phyloP scores from a whole-genome alignment of 768 basidiomycete species.

The Ramaria sp. region DNA sequence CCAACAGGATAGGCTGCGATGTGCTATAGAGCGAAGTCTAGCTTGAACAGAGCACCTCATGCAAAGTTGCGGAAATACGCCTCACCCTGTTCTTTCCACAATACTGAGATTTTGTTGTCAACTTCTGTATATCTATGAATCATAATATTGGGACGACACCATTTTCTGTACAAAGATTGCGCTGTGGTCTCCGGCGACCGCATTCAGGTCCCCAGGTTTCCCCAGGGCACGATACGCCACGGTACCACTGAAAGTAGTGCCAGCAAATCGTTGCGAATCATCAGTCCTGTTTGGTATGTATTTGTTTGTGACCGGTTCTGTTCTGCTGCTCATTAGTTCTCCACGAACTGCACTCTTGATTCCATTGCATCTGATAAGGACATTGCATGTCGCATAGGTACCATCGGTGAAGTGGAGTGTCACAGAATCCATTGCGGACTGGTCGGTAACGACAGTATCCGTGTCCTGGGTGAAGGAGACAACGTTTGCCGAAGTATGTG shows the following conservation, averaged over 20 bases:
- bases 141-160: background rate
- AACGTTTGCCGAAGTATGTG: slow-evolving; percentile 23
- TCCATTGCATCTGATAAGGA: slow-evolving; percentile 24
- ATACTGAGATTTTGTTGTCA: background rate
- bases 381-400: slow-evolving; percentile 18
- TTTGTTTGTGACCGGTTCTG: background rate
- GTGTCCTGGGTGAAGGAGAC: slow-evolving; percentile 13
- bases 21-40: background rate
- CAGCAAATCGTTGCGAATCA: background rate
- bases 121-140: background rate
- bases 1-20: slow-evolving; percentile 9
- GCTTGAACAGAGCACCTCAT: too few species aligned
- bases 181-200: background rate
- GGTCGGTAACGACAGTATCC: background rate
- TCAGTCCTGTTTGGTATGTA: background rate
- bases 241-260: slow-evolving; percentile 1
- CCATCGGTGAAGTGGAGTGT: slow-evolving; percentile 14
- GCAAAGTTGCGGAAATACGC: background rate
- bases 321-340: slow-evolving; percentile 1
- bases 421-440: background rate
- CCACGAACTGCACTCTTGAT: slow-evolving; percentile 21
- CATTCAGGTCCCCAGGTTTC: background rate
- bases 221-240: slow-evolving; percentile 5
- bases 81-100: background rate
- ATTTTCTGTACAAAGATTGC: background rate